A percentile compares a stretch with the other conserved stretches of the same genome.
Conservation (phyloP, 75 land plant species). For the Cryptomeria japonica region DNA sequence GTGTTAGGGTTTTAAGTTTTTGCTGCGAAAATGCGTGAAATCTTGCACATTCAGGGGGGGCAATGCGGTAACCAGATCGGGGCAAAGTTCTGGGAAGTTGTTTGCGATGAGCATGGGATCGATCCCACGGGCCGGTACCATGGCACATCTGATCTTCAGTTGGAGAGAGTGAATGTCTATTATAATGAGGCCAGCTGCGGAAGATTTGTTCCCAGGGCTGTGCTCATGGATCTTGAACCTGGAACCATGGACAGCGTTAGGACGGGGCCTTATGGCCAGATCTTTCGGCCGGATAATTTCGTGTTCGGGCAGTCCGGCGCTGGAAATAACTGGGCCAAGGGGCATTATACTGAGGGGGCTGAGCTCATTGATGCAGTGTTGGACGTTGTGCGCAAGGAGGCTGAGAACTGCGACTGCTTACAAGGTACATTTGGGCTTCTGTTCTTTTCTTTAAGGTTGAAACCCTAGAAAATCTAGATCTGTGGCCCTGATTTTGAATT, state of each 20-base stretch:
- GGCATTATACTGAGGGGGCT: conserved; percentile 30
- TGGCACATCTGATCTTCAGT: conserved; percentile 23
- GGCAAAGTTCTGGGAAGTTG: conserved; percentile 6
- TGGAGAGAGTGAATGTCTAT: conserved; percentile 29
- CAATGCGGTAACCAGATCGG: conserved; percentile 44
- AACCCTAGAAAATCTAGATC: conserved; percentile 23
- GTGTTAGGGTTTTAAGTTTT: background rate
- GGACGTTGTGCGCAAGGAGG: conserved; percentile 28
- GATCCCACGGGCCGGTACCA: conserved; percentile 37
- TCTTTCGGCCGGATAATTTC: no score
- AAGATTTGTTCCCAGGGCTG: conserved; percentile 25
- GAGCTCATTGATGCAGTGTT: conserved; percentile 33
- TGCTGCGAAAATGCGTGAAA: conserved; percentile 32
- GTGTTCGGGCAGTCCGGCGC: no score
- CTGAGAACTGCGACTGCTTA: conserved; percentile 33
- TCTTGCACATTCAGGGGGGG: conserved; percentile 36
- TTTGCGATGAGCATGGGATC: conserved; percentile 38
- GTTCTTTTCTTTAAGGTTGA: background rate
- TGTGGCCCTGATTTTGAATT: conserved; percentile 18
- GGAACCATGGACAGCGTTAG: conserved; percentile 15
- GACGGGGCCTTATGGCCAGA: no score
- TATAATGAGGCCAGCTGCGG: conserved; percentile 34
- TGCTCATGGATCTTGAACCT: conserved; percentile 32
- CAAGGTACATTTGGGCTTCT: conserved; percentile 15
- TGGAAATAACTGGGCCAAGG: no score